Evolutionary conservation across 805 yeast genomes (phyloP), one percentile per base, ranked within the genome.

Genomic region (Saturnispora besseyi): DNA sequence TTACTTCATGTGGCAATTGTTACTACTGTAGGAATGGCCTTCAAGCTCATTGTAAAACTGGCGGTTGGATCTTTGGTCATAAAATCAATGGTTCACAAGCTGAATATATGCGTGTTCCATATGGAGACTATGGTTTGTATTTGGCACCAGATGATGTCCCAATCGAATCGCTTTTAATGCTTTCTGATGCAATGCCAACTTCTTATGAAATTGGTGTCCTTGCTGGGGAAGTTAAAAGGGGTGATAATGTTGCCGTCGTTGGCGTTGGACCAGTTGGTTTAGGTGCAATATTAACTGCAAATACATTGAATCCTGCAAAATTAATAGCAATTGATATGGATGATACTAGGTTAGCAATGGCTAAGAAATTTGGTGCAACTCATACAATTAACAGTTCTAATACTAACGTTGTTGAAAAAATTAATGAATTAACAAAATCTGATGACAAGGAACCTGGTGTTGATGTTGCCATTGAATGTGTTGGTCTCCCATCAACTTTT

Each of bases 191-290:
- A 26, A 65, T 81, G 62, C 86, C 84, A 51, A 83, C 84, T 46
- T 85, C 84, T 44, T 75, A 79, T 65, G 81, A 79, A 54, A 80
- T 81, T 51, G 85, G 85, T 53, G 82, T 81, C 5, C 68, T 81
- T 34, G 71, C 76, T n/a, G 76, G 77, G 40, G 69, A 72, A 48
- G 68, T 80, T 48, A 64, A 69, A 41, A 68, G 74, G 54, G 82
- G 80, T 53, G 86, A 81, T 56, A 55, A 68, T 30, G 84, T 81
- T 29, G 83, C 81, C 22, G 79, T 81, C 51, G 80, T 79, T 46
- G 87, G 87, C 44, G 74, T 81, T 36, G 87, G 87, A 1, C 84
- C 86, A 5, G 81, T 81, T 46, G 87, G 87, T 32, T 66, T 80
- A 46, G 75, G 82, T 46, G 79, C 82, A n/a, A 74, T 82, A 45